Conservation (phyloP, 108 stramenopile species). For the Cyclostephanos tholiformis region DNA sequence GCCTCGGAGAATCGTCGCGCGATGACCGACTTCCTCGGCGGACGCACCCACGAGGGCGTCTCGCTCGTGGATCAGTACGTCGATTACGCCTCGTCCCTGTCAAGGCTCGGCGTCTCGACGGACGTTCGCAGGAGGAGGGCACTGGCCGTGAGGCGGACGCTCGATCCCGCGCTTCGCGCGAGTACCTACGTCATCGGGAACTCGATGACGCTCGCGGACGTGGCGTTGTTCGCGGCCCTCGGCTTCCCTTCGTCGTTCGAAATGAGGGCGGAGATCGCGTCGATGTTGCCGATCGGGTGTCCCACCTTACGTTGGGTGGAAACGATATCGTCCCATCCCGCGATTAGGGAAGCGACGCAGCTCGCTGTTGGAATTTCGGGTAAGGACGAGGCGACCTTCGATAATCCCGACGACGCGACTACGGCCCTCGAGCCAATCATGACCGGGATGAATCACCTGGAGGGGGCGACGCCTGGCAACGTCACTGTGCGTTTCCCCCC, state of each 20-base stretch:
- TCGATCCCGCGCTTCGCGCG: slow-evolving; percentile 68
- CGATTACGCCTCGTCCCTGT: slow-evolving; percentile 79
- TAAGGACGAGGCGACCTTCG: slow-evolving; percentile 61
- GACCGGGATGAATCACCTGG: slow-evolving; percentile 75
- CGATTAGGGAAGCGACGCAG: slow-evolving; percentile 77
- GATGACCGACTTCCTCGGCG: slow-evolving; percentile 24
- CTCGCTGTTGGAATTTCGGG: slow-evolving; percentile 67
- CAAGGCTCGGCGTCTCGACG: slow-evolving; percentile 47
- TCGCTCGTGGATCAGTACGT: slow-evolving; percentile 90
- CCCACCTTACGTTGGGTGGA: slow-evolving; percentile 72
- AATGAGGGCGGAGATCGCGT: slow-evolving; percentile 35
- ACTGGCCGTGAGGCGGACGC: slow-evolving; percentile 64
- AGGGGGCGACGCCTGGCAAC: slow-evolving; percentile 90
- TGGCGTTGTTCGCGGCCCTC: slow-evolving; percentile 76
- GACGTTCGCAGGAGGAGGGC: slow-evolving; percentile 21
- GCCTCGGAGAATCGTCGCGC: not conserved
- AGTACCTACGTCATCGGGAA: slow-evolving; percentile 77
- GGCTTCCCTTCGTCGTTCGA: slow-evolving; percentile 70
- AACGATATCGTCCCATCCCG: slow-evolving; percentile 73
- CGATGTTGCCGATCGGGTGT: slow-evolving; percentile 20
- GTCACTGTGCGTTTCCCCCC: slow-evolving; percentile 97
- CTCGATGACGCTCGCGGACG: slow-evolving; percentile 87
- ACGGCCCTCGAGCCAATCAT: slow-evolving; percentile 74
- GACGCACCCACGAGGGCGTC: slow-evolving; percentile 23
- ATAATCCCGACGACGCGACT: slow-evolving; percentile 16